Base-by-base conservation (phyloP, 208 protist genomes). In the Leishmania tropica region DNA sequence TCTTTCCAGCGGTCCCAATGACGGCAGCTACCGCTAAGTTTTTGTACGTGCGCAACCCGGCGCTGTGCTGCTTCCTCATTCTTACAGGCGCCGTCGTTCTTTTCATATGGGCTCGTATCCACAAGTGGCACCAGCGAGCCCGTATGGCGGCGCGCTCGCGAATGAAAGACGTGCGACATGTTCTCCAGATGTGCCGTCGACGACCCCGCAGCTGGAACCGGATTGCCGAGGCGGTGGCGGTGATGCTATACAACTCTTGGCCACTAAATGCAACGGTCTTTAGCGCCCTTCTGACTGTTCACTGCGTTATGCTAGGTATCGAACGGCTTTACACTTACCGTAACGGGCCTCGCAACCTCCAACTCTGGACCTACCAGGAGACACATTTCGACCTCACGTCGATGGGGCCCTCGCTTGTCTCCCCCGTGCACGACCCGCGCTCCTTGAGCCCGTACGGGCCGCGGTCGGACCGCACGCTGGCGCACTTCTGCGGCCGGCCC, bases 341-440 rank as follows among this genome's bases (percentile, higher is more conserved):
- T 35, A 65, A 65, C n/a, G 60, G 56, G 8, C 56, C 56, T n/a
- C 37, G 0, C 51, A 81, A 81, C 45, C 68, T 83, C 21, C 28
- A 83, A 60, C 62, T 83, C 45, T 79, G 72, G 74, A 83, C 80
- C 28, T 58, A 75, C 24, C 80, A 83, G 45, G 80, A 83, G 65
- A 68, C 62, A 31, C 42, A 53, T 19, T 68, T 83, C 1, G 80
- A 83, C 45, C 64, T 83, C 47, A 56, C 74, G 1, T 13, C 64
- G 37, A 79, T 28, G 53, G 74, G 74, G 11, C 58, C 56, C 35
- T 65, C 60, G 15, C 28, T 75, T 64, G 62, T 70, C 21, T 51
- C 80, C 10, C 74, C 74, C 7, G 72, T 83, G 73, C 80, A 47
- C 15, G 80, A 83, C 80, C 80, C 80, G 65, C 80, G 80, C 48